phyloP scores from a whole-genome alignment of 2,329 filamentous ascomycete species.

The Teratosphaeria zuluensis region DNA sequence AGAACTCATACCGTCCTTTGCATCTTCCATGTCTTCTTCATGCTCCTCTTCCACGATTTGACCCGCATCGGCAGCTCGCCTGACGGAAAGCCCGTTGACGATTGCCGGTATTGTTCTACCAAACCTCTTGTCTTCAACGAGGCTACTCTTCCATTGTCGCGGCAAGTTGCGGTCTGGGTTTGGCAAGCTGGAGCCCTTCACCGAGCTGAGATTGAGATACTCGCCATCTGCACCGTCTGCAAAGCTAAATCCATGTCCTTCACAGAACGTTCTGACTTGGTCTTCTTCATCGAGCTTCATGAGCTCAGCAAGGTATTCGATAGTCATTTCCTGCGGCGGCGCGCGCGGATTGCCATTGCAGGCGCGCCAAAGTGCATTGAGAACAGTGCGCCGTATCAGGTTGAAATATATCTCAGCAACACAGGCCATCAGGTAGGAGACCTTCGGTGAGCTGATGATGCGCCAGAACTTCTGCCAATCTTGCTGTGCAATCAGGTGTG shows the following conservation, averaged over 20 bases:
- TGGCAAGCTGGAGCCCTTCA: constrained; percentile 26
- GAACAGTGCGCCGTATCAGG: constrained; percentile 45
- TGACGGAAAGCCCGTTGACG: constrained; percentile 46
- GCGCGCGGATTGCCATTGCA: constrained; percentile 6
- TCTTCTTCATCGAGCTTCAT: constrained; percentile 48
- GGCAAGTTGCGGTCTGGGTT: constrained; percentile 21
- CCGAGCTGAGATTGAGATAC: constrained; percentile 45
- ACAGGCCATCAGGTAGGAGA: constrained; percentile 55
- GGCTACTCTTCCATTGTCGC: constrained; percentile 32
- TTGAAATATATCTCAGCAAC: constrained; percentile 55
- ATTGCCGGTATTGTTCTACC: constrained; percentile 47
- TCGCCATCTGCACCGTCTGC: constrained; percentile 29
- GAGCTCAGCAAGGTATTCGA: constrained; percentile 41
- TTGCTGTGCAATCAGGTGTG: constrained; percentile 46
- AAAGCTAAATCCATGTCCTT: constrained; percentile 44
- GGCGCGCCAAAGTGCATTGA: constrained; percentile 33
- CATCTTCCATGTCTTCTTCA: constrained; percentile 23
- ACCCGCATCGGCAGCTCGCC: constrained; percentile 39
- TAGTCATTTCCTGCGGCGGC: constrained; percentile 36
- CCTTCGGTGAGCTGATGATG: constrained; percentile 43
- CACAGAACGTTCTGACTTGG: constrained; percentile 45
- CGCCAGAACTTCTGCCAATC: constrained; percentile 51
- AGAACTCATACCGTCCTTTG: neutral
- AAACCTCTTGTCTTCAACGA: constrained; percentile 51
- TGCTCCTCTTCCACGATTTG: constrained; percentile 36